Conservation (phyloP, 2,329 filamentous ascomycete species). For the Bipolaris cookei region DNA sequence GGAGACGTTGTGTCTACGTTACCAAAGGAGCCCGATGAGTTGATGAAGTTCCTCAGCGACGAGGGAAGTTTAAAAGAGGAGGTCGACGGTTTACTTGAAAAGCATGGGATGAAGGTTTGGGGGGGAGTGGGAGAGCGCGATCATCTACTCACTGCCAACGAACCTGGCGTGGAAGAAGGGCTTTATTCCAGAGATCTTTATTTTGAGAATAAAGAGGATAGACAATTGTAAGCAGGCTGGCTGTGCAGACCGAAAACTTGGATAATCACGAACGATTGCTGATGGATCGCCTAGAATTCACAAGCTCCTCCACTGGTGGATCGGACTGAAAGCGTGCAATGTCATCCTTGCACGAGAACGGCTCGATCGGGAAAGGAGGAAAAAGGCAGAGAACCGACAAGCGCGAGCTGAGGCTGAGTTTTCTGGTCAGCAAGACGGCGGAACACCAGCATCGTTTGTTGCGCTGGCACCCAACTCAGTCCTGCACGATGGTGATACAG, state of each 20-base stretch:
- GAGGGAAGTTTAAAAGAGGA: conserved; percentile 39
- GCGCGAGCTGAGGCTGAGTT: conserved; percentile 37
- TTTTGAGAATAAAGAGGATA: conserved; percentile 43
- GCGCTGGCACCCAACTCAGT: conserved; percentile 39
- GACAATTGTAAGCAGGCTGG: conserved; percentile 32
- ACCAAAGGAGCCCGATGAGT: conserved; percentile 44
- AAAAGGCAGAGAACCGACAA: conserved; percentile 43
- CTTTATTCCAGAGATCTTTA: conserved; percentile 43
- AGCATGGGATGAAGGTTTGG: conserved; percentile 45
- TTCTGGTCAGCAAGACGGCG: conserved; percentile 28
- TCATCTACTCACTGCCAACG: conserved; percentile 42
- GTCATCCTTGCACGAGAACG: conserved; percentile 46
- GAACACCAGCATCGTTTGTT: conserved; percentile 38
- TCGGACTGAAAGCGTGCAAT: conserved; percentile 47
- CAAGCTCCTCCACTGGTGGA: conserved; percentile 47
- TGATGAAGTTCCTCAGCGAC: conserved; percentile 38
- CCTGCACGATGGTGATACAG: conserved; percentile 34
- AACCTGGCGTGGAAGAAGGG: conserved; percentile 40
- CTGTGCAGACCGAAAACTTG: neutral
- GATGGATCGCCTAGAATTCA: conserved; percentile 34
- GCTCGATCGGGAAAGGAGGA: conserved; percentile 43
- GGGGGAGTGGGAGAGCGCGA: conserved; percentile 39
- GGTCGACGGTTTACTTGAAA: conserved; percentile 39
- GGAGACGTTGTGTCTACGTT: conserved; percentile 40
- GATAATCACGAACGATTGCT: conserved; percentile 10